Conservation (phyloP, 2,329 filamentous ascomycete genomes). For the Colletotrichum abscissum region DNA sequence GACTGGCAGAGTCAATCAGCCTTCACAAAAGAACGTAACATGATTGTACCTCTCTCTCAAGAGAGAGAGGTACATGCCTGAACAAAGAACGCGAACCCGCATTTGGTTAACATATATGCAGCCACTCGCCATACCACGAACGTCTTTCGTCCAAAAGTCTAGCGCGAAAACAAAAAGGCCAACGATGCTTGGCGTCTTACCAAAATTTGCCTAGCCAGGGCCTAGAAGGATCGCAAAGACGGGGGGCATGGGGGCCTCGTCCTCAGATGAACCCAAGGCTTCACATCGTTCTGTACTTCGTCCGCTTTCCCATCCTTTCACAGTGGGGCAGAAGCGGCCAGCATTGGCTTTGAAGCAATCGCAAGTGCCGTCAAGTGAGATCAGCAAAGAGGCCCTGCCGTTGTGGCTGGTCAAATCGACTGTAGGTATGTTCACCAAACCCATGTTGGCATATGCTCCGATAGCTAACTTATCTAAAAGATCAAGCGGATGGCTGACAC, state of each 20-base stretch:
- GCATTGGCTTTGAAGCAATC: background rate
- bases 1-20: background rate
- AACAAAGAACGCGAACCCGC: background rate
- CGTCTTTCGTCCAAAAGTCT: background rate
- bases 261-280: background rate
- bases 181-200: constrained; percentile 1
- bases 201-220: constrained; percentile 7
- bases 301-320: background rate
- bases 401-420: background rate
- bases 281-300: background rate
- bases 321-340: background rate
- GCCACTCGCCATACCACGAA: background rate
- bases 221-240: background rate
- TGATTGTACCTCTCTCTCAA: background rate
- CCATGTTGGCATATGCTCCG: background rate
- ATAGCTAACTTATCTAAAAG: background rate
- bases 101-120: background rate
- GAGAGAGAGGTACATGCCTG: background rate
- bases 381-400: background rate
- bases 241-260: background rate
- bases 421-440: background rate
- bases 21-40: background rate
- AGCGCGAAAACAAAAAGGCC: background rate
- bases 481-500: background rate
- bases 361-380: background rate